Percentiles rank a stretch among this genome's conserved stretches.
These are phyloP conservation scores for Chytriomyces sp. DNA, from an alignment of 192 early-diverging fungal genomes.

Conservation along the genomic window DNA sequence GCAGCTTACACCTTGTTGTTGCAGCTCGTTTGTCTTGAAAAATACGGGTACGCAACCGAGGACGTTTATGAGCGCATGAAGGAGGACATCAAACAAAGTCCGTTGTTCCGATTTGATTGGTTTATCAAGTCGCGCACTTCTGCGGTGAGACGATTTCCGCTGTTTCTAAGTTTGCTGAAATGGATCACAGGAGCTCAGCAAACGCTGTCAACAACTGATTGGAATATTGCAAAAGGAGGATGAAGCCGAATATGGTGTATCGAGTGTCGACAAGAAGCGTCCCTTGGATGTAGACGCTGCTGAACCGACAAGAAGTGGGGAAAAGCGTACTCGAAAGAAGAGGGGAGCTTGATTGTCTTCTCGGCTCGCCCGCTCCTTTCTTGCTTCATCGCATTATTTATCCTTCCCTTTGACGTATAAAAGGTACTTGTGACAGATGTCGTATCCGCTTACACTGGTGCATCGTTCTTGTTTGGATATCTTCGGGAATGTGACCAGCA, in stretches of 20 bases:
- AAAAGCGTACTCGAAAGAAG: constrained; percentile 22
- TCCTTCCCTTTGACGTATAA: too few relatives aligned
- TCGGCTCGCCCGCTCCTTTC: too few relatives aligned
- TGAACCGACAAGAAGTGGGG: background rate
- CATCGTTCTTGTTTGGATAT: too few relatives aligned
- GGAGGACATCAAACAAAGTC: constrained; percentile 76
- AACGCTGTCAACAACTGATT: constrained; percentile 28
- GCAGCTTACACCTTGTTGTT: background rate
- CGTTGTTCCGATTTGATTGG: constrained; percentile 96
- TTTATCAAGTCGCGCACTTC: constrained; percentile 94
- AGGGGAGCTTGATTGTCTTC: too few relatives aligned
- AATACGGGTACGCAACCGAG: constrained; percentile 85
- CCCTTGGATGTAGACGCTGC: background rate
- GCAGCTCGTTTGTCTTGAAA: constrained; percentile 82
- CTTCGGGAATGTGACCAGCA: too few relatives aligned
- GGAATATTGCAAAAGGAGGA: constrained; percentile 34
- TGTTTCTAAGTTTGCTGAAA: background rate
- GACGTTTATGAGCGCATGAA: constrained; percentile 94
- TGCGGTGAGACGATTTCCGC: constrained; percentile 21
- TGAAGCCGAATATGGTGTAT: constrained; percentile 16
- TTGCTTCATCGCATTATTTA: too few relatives aligned
- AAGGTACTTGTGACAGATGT: too few relatives aligned
- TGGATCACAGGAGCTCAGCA: constrained; percentile 29
- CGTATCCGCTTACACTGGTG: too few relatives aligned
- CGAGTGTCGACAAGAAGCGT: background rate